These are phyloP conservation scores for Candida tallmaniae DNA, from an alignment of 805 yeast genomes.

Conservation along the genomic window DNA sequence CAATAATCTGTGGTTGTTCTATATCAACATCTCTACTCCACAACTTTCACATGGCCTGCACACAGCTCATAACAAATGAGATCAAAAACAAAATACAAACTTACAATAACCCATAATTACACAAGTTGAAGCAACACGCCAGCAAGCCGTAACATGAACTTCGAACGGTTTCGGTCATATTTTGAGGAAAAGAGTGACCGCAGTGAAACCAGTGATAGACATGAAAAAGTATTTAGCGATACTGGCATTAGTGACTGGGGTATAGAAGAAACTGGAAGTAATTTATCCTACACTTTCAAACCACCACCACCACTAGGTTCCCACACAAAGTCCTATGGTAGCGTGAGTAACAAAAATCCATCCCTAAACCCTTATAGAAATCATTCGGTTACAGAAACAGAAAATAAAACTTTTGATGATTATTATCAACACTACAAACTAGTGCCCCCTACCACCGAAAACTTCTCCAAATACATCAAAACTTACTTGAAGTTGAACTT, in stretches of 20 bases:
- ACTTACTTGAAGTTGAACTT: slow-evolving; percentile 21
- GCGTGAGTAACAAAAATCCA: no score
- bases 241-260: slow-evolving; percentile 32
- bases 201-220: no score
- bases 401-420: slow-evolving; percentile 1
- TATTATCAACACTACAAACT: slow-evolving; percentile 3
- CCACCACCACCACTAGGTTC: neutral
- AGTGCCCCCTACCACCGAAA: slow-evolving; percentile 16
- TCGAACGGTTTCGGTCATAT: no score
- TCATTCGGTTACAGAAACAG: neutral
- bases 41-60: no score
- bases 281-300: neutral
- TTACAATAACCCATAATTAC: no score
- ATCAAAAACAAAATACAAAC: no score
- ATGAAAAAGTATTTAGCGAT: slow-evolving; percentile 1
- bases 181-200: no score
- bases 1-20: no score
- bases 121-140: no score
- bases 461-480: slow-evolving; percentile 19
- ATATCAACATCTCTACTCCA: no score
- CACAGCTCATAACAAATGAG: no score
- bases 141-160: no score
- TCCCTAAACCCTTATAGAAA: neutral
- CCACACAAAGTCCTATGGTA: neutral
- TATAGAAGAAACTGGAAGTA: slow-evolving; percentile 19